Conservation (phyloP, 2,329 filamentous ascomycete genomes). For the Tolypocladium pustulatum region DNA sequence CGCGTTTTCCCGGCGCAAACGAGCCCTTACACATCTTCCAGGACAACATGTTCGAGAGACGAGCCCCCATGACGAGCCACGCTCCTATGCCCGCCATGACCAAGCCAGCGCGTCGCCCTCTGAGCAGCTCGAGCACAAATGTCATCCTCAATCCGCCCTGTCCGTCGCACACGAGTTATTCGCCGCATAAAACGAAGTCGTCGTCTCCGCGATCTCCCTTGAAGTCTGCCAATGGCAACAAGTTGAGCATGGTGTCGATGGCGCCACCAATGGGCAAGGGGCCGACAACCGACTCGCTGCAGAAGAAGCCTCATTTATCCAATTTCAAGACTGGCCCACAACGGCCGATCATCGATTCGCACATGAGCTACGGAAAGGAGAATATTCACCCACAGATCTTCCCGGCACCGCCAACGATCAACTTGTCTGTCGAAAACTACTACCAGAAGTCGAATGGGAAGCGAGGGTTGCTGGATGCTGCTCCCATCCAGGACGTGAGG, state of each 20-base stretch:
- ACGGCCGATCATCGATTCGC: constrained; percentile 36
- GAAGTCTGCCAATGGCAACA: constrained; percentile 39
- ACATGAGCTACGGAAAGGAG: constrained; percentile 39
- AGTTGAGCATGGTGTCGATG: constrained; percentile 58
- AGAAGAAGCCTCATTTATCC: constrained; percentile 54
- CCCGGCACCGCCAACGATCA: constrained; percentile 34
- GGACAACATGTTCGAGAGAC: constrained; percentile 37
- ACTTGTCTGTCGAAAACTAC: constrained; percentile 40
- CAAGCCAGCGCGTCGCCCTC: constrained; percentile 36
- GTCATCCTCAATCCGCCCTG: constrained; percentile 55
- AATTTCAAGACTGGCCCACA: constrained; percentile 48
- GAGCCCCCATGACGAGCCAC: constrained; percentile 40
- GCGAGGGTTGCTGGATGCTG: constrained; percentile 60
- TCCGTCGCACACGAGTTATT: constrained; percentile 43
- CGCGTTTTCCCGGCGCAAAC: constrained; percentile 32
- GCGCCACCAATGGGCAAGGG: constrained; percentile 47
- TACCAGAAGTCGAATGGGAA: constrained; percentile 44
- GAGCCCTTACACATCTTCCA: constrained; percentile 43
- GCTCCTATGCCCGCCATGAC: constrained; percentile 43
- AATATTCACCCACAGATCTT: constrained; percentile 43
- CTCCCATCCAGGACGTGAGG: constrained; percentile 59
- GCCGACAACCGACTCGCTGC: constrained; percentile 54
- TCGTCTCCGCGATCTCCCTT: constrained; percentile 53
- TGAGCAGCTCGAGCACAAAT: constrained; percentile 46
- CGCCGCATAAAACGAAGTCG: constrained; percentile 57